These are phyloP conservation scores for Inga oerstediana DNA, from an alignment of 306 rosid species.

Conservation along the genomic window DNA sequence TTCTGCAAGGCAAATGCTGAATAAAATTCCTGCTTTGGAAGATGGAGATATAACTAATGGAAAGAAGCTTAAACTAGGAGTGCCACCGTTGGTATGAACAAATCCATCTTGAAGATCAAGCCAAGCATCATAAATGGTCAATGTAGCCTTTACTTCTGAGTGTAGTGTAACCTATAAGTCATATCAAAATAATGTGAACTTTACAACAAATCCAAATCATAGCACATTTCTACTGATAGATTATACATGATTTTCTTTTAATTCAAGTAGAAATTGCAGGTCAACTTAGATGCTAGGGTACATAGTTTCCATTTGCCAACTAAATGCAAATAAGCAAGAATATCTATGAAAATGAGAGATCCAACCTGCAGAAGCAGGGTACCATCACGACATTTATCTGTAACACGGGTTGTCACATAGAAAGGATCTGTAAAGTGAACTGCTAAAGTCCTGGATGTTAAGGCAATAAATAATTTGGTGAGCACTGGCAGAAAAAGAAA, in stretches of 20 bases:
- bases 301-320: slow-evolving; percentile 22
- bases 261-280: slow-evolving; percentile 30
- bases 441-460: slow-evolving; percentile 82
- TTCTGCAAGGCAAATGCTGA: slow-evolving; percentile 75
- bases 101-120: slow-evolving; percentile 98
- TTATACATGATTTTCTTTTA: not conserved
- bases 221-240: not conserved
- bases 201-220: slow-evolving; percentile 32
- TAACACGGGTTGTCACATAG: slow-evolving; percentile 77
- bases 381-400: slow-evolving; percentile 94
- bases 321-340: slow-evolving; percentile 21
- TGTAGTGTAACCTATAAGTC: slow-evolving; percentile 81
- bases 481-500: slow-evolving; percentile 27
- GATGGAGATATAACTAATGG: slow-evolving; percentile 83
- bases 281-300: slow-evolving; percentile 13
- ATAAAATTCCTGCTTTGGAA: slow-evolving; percentile 87
- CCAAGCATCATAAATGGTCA: slow-evolving; percentile 88
- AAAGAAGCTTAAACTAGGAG: slow-evolving; percentile 77
- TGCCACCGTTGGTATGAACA: slow-evolving; percentile 75
- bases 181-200: slow-evolving; percentile 33
- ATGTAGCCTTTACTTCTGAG: slow-evolving; percentile 90
- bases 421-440: slow-evolving; percentile 97
- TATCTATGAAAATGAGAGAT: slow-evolving; percentile 31
- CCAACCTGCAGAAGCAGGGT: slow-evolving; percentile 89
- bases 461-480: slow-evolving; percentile 31